These are phyloP conservation scores for Paramyrothecium sp. DNA, from an alignment of 2,329 filamentous ascomycete genomes.

Conservation along the genomic window DNA sequence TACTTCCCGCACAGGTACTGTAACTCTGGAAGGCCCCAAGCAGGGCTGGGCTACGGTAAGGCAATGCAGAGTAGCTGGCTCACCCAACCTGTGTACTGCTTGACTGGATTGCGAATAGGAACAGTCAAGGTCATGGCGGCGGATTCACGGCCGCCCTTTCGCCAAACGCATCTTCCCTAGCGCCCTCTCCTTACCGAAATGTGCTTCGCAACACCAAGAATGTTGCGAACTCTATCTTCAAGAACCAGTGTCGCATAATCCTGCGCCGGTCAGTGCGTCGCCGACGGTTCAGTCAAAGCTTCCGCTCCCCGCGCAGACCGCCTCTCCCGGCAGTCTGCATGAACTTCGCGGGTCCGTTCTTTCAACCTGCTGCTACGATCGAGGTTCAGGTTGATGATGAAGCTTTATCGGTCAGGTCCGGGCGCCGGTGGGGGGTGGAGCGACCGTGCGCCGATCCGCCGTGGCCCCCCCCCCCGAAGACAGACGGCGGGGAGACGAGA, in stretches of 20 bases:
- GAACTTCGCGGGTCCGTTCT: not conserved
- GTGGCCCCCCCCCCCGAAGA: not conserved
- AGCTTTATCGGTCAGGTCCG: not conserved
- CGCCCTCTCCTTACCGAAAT: no score
- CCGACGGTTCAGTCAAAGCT: not conserved
- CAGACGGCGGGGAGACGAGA: not conserved
- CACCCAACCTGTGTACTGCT: no score
- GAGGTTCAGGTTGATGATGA: not conserved
- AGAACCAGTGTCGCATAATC: not conserved
- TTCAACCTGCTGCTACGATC: not conserved
- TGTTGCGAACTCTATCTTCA: not conserved
- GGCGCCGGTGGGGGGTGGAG: no score
- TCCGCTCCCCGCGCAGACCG: not conserved
- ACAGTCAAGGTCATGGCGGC: no score
- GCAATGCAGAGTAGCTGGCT: no score
- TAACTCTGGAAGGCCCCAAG: no score
- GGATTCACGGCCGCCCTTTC: no score
- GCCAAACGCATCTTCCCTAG: no score
- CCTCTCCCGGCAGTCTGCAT: not conserved
- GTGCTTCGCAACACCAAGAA: no score
- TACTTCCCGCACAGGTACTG: no score
- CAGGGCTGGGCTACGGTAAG: no score
- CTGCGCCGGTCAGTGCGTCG: not conserved
- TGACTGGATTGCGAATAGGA: no score
- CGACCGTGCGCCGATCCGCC: not conserved